Evolutionary conservation across 2,329 filamentous ascomycete genomes (phyloP), one percentile per base, ranked within the genome.

Genomic region (Pseudogymnoascus sp.): DNA sequence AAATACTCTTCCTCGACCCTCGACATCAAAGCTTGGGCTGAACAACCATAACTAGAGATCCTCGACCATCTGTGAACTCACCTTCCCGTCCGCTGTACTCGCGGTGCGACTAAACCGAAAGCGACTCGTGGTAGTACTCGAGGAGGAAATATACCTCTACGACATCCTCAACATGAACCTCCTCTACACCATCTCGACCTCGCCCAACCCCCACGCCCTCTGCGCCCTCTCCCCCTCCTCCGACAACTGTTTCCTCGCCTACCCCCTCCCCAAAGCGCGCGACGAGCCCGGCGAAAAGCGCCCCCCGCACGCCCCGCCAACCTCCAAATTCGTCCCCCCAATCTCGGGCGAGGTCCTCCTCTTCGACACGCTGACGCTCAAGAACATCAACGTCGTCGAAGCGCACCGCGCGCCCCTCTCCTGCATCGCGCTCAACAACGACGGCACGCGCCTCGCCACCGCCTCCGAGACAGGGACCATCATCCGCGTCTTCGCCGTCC

Each of bases 101-200:
- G 92, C 93, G 19, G 91, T 99, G 64, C 90, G 92, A 67, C 80
- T 99, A 70, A 99, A 99, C 75, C 85, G 94, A 68, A 97, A 97
- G 75, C 87, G 94, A 38, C 83, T 99, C 26, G 91, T 94, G 11
- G 92, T 99, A 33, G 88, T 97, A 12, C 82, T 97, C 63, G 94
- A 99, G 74, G 92, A 96, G 70, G 90, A 96, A 73, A 96, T 97
- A 66, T 99, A 97, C 76, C 83, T 99, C 59, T 99, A 99, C 78
- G 94, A 99, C 74, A 97, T 99, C 68, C 92, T 92, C 76, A 97
- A 97, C 73, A 97, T 99, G 93, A 93, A 90, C 70, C 84, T 97
- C 63, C 81, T 97, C 41, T 89, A 92, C 74, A 96, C 91, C 5
- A 96, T 97, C 67, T 86, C 92, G 64, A 97, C 93, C 5, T 97